Conservation (phyloP, 805 yeast genomes). For the Lipomyces mesembrius region DNA sequence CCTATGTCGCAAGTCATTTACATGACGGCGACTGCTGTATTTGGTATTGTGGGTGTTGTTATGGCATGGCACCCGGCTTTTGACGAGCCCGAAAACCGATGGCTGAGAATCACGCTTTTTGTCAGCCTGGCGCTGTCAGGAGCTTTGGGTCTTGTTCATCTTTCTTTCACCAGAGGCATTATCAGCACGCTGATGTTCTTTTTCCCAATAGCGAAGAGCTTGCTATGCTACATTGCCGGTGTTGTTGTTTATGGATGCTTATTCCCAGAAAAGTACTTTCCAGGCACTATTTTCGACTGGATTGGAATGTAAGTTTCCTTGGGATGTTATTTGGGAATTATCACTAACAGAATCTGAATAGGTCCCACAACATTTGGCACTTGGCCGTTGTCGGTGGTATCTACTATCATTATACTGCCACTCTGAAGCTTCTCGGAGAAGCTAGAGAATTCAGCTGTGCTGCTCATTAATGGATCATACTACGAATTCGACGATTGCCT, state of each 20-base stretch:
- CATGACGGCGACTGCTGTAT: constrained; percentile 62
- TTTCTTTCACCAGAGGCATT: constrained; percentile 61
- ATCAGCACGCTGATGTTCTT: constrained; percentile 58
- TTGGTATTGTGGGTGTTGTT: constrained; percentile 73
- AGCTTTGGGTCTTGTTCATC: constrained; percentile 62
- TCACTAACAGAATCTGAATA: neutral
- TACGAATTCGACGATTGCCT: neutral
- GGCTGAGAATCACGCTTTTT: constrained; percentile 78
- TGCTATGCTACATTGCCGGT: constrained; percentile 77
- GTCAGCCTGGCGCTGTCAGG: constrained; percentile 80
- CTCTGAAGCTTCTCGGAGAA: constrained; percentile 68
- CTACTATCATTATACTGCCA: constrained; percentile 83
- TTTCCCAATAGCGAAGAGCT: constrained; percentile 70
- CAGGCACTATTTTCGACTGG: constrained; percentile 47
- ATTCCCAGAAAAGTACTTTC: constrained; percentile 79
- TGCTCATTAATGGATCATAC: constrained; percentile 4
- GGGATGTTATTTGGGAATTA: constrained; percentile 54
- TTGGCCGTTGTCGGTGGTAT: constrained; percentile 85
- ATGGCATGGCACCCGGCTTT: constrained; percentile 93
- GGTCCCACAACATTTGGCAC: constrained; percentile 93
- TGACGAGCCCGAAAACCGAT: constrained; percentile 84
- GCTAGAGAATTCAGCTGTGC: constrained; percentile 42
- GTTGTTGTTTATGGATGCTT: constrained; percentile 85
- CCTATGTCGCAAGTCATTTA: constrained; percentile 56
- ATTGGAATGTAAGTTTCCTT: constrained; percentile 71